Percentiles rank a stretch among this genome's conserved stretches.
Evolutionary conservation across 305 asterid species (phyloP).

Genomic region (Fraxinus dipetala): DNA sequence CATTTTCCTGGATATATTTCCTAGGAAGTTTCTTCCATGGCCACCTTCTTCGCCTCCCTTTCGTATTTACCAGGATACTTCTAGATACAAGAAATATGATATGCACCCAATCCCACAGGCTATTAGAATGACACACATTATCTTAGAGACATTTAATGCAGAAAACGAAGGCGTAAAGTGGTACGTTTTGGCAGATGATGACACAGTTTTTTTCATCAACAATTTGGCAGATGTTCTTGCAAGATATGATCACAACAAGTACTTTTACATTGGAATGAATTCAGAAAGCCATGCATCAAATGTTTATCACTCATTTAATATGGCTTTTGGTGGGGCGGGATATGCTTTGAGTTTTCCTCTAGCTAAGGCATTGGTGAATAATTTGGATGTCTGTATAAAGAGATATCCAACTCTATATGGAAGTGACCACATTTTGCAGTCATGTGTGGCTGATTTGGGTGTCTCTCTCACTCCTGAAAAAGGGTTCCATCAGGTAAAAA

Average conservation of each 20-base stretch:
- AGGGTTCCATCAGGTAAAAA: constrained; percentile 38
- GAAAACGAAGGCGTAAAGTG: constrained; percentile 29
- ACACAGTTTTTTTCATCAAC: constrained; percentile 30
- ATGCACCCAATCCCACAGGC: constrained; percentile 29
- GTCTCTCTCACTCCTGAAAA: constrained; percentile 32
- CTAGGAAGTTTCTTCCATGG: constrained; percentile 22
- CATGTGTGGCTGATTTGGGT: constrained; percentile 41
- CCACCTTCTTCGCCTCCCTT: constrained; percentile 26
- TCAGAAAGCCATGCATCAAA: constrained; percentile 32
- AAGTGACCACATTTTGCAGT: constrained; percentile 35
- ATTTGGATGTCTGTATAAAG: constrained; percentile 32
- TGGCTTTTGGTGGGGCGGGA: constrained; percentile 45
- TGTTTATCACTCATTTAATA: constrained; percentile 25
- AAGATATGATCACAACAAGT: constrained; percentile 30
- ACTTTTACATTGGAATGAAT: constrained; percentile 33
- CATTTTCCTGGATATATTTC: constrained; percentile 24
- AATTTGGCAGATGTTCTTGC: constrained; percentile 36
- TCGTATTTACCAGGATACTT: constrained; percentile 28
- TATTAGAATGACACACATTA: constrained; percentile 30
- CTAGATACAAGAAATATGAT: constrained; percentile 26
- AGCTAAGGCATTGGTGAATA: constrained; percentile 29
- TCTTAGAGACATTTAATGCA: constrained; percentile 20
- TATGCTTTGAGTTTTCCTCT: constrained; percentile 37
- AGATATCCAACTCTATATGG: constrained; percentile 31
- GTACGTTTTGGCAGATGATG: constrained; percentile 39